Percentiles rank a stretch among this genome's conserved stretches.
These are phyloP conservation scores for Tillandsia fasciculata DNA, from an alignment of 176 grass and related monocot species.

Conservation along the genomic window DNA sequence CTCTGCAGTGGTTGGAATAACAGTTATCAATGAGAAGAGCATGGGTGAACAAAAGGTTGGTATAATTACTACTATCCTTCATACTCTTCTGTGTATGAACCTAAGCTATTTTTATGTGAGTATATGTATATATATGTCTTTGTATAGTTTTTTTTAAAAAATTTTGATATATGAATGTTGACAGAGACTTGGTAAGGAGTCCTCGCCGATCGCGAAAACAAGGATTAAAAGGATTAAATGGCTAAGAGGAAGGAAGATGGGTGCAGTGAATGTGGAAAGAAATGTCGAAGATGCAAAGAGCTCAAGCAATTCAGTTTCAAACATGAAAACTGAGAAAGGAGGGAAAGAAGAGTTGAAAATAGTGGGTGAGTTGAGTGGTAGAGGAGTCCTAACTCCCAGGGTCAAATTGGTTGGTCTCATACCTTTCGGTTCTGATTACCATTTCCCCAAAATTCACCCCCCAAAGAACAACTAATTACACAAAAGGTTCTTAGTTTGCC, in stretches of 20 bases:
- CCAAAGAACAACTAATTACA: slow-evolving; percentile 62
- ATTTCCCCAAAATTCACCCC: slow-evolving; percentile 38
- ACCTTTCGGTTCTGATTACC: slow-evolving; percentile 32
- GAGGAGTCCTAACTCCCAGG: slow-evolving; percentile 10
- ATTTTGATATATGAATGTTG: background rate
- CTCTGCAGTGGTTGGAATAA: slow-evolving; percentile 22
- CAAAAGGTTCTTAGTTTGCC: slow-evolving; percentile 29
- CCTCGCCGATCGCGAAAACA: background rate
- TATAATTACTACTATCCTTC: background rate
- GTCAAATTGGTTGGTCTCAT: slow-evolving; percentile 22
- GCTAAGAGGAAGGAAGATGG: slow-evolving; percentile 12
- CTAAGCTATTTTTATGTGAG: too few relatives aligned
- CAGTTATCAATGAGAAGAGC: background rate
- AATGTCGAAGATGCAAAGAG: slow-evolving; percentile 5
- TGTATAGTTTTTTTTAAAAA: background rate
- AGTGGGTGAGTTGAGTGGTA: slow-evolving; percentile 26
- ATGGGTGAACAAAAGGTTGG: slow-evolving; percentile 11
- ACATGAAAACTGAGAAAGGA: slow-evolving; percentile 16
- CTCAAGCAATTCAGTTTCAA: slow-evolving; percentile 36
- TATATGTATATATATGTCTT: background rate
- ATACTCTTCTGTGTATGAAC: background rate
- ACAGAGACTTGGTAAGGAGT: background rate
- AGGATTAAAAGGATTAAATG: slow-evolving; percentile 17
- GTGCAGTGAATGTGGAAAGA: slow-evolving; percentile 1
- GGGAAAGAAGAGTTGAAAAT: slow-evolving; percentile 15